These are phyloP conservation scores for Hypocrella siamensis DNA, from an alignment of 2,329 filamentous ascomycete genomes.

Conservation along the genomic window DNA sequence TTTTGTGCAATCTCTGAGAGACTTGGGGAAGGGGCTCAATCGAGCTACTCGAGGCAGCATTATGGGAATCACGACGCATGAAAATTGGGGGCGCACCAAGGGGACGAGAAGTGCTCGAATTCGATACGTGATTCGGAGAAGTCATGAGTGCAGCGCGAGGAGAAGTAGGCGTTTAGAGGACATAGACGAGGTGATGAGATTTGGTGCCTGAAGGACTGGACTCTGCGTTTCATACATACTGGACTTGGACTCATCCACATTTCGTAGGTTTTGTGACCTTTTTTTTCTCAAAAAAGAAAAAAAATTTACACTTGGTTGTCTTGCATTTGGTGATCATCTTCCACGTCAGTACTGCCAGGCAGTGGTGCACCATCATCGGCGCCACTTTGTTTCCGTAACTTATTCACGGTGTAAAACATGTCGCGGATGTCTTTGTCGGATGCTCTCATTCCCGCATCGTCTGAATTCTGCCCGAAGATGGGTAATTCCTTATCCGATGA, in stretches of 20 bases:
- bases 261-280: too few species aligned
- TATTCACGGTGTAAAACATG: conserved; percentile 30
- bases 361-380: conserved; percentile 9
- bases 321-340: neutral
- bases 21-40: conserved; percentile 3
- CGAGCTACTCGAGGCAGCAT: conserved; percentile 1
- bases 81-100: conserved; percentile 2
- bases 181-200: conserved; percentile 24
- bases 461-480: conserved; percentile 6
- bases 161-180: conserved; percentile 21
- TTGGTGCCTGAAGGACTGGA: conserved; percentile 9
- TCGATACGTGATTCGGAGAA: conserved; percentile 1
- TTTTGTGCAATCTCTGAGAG: conserved; percentile 8
- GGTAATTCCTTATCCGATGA: conserved; percentile 12
- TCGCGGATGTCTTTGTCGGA: conserved; percentile 21
- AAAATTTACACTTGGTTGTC: too few species aligned
- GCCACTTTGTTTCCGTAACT: conserved; percentile 26
- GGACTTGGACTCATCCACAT: too few species aligned
- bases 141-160: conserved; percentile 13
- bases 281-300: too few species aligned
- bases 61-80: conserved; percentile 4
- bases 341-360: too few species aligned
- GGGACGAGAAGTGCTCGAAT: conserved; percentile 3
- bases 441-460: conserved; percentile 20
- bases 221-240: conserved; percentile 7